These are phyloP conservation scores for Pichia ethanolica DNA, from an alignment of 805 yeast species.

Conservation along the genomic window DNA sequence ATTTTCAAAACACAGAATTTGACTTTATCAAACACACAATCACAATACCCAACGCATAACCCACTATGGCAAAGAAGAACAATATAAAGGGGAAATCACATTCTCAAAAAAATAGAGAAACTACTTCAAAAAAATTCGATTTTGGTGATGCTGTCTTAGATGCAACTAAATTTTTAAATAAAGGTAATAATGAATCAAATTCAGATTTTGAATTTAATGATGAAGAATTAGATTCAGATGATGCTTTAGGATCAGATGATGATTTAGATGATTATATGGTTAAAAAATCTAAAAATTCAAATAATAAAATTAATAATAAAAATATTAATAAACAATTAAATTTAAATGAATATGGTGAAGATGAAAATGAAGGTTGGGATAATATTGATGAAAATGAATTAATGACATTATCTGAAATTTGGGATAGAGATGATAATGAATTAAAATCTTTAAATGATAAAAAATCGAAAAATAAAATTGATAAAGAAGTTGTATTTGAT, in stretches of 20 bases:
- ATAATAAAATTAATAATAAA: constrained; percentile 48
- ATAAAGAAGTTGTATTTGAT: constrained; percentile 5
- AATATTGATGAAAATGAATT: constrained; percentile 73
- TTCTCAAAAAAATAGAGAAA: constrained; percentile 15
- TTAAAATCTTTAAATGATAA: constrained; percentile 5
- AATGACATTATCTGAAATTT: constrained; percentile 74
- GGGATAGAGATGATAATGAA: constrained; percentile 73
- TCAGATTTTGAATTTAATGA: constrained; percentile 28
- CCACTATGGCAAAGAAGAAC: background rate
- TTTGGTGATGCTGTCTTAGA: constrained; percentile 26
- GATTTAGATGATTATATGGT: constrained; percentile 60
- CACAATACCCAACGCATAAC: too few species aligned
- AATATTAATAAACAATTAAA: constrained; percentile 36
- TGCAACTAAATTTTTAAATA: constrained; percentile 25
- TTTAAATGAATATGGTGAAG: constrained; percentile 32
- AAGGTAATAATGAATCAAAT: constrained; percentile 9
- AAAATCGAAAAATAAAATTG: constrained; percentile 5
- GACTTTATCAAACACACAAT: too few species aligned
- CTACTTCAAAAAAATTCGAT: constrained; percentile 5
- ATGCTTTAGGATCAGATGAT: constrained; percentile 78
- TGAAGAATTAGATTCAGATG: constrained; percentile 56
- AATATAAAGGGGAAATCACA: constrained; percentile 5
- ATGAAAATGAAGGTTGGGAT: constrained; percentile 58
- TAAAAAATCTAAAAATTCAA: constrained; percentile 52
- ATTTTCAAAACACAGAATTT: too few species aligned